Conservation (phyloP, 805 yeast genomes). For the Candida methanosorbosa region DNA sequence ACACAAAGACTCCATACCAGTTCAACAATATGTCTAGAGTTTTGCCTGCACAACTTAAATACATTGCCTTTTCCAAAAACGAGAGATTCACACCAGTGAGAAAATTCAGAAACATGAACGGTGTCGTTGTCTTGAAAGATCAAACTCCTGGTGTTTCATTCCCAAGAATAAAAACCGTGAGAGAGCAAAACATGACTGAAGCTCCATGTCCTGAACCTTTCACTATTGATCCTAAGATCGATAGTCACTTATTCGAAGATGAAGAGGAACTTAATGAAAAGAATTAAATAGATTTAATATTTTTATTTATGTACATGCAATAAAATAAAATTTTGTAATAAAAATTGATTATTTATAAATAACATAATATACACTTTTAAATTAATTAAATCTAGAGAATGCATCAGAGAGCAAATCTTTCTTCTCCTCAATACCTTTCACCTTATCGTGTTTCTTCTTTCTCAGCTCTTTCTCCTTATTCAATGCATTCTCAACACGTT, state of each 20-base stretch:
- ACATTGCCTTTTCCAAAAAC: conserved; percentile 66
- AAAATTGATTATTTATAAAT: background rate
- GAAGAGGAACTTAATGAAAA: conserved; percentile 8
- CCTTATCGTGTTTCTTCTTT: conserved; percentile 36
- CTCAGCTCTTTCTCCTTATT: conserved; percentile 67
- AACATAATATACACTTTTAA: background rate
- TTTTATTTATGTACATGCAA: background rate
- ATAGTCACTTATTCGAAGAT: conserved; percentile 18
- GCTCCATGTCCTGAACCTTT: conserved; percentile 73
- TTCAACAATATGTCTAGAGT: conserved; percentile 80
- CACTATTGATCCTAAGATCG: conserved; percentile 40
- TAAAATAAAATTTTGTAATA: background rate
- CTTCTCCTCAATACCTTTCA: conserved; percentile 40
- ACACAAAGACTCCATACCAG: conserved; percentile 57
- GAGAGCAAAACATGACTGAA: conserved; percentile 65
- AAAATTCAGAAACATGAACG: conserved; percentile 58
- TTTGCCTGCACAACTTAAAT: conserved; percentile 79
- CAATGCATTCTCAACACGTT: conserved; percentile 67
- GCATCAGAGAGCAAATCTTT: conserved; percentile 40
- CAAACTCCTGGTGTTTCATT: conserved; percentile 49
- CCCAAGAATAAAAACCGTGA: conserved; percentile 63
- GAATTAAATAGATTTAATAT: background rate
- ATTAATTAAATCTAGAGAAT: conserved; percentile 37
- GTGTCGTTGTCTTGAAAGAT: conserved; percentile 67
- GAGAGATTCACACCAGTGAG: conserved; percentile 79